These are phyloP conservation scores for Sporothrix schenckii DNA, from an alignment of 2,329 filamentous ascomycete genomes.

Conservation along the genomic window DNA sequence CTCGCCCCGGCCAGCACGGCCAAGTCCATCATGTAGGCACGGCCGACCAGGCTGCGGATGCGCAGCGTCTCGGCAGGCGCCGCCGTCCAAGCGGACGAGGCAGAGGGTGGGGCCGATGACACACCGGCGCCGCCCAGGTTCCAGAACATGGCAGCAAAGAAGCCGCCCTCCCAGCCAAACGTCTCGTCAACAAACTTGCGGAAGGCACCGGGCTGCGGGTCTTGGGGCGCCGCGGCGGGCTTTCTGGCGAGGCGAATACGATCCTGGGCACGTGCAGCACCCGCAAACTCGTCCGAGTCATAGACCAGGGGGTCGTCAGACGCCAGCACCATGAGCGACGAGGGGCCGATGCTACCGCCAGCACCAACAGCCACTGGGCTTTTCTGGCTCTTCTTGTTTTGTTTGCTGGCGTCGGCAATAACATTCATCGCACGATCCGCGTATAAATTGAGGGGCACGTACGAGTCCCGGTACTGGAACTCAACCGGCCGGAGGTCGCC, in stretches of 20 bases:
- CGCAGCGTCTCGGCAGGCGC: slow-evolving; percentile 59
- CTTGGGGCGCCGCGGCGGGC: slow-evolving; percentile 42
- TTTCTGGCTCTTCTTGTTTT: slow-evolving; percentile 18
- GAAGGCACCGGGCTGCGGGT: slow-evolving; percentile 47
- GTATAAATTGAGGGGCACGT: slow-evolving; percentile 74
- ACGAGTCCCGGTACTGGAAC: slow-evolving; percentile 74
- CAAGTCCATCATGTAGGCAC: slow-evolving; percentile 82
- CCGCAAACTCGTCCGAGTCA: slow-evolving; percentile 63
- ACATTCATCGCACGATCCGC: slow-evolving; percentile 60
- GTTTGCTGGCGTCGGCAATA: slow-evolving; percentile 47
- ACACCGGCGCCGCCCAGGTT: slow-evolving; percentile 62
- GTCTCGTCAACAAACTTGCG: slow-evolving; percentile 72
- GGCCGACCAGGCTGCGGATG: slow-evolving; percentile 72
- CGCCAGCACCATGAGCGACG: slow-evolving; percentile 64
- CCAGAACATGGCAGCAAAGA: slow-evolving; percentile 81
- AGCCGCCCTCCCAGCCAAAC: slow-evolving; percentile 86
- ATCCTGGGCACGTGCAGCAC: slow-evolving; percentile 66
- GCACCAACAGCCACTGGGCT: background rate
- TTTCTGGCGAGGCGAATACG: slow-evolving; percentile 76
- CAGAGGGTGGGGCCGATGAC: slow-evolving; percentile 39
- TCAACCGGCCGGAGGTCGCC: slow-evolving; percentile 79
- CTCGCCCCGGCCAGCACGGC: slow-evolving; percentile 69
- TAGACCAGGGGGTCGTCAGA: slow-evolving; percentile 82
- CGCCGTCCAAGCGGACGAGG: slow-evolving; percentile 4
- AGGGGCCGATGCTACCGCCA: background rate